Evolutionary conservation across 495 filamentous ascomycete genomes (phyloP).

Genomic region (Hypoxylon fragiforme): DNA sequence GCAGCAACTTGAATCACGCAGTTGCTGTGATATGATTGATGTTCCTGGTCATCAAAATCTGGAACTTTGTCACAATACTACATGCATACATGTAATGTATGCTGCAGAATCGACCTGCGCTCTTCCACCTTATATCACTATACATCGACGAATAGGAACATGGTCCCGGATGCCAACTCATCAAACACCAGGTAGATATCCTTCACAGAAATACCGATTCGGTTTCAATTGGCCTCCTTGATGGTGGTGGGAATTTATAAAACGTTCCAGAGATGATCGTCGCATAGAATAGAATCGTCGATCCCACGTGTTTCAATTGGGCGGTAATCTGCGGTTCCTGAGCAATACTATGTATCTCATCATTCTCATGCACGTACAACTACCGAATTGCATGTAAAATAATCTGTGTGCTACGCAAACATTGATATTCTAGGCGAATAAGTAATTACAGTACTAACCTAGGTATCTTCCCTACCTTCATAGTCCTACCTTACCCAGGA

Average conservation of each 20-base stretch:
- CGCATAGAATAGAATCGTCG: constrained; percentile 28
- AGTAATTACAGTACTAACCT: no score
- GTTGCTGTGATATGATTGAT: not conserved
- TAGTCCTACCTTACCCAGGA: no score
- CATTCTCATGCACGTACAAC: no score
- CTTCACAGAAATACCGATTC: not conserved
- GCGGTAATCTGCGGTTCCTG: constrained; percentile 5
- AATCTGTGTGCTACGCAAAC: not conserved
- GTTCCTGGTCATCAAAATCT: no score
- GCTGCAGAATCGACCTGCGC: not conserved
- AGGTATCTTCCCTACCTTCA: no score
- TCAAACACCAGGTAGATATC: not conserved
- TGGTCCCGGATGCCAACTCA: not conserved
- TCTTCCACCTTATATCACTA: not conserved
- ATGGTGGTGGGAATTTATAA: constrained; percentile 6
- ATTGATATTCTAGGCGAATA: no score
- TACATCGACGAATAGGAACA: constrained; percentile 5
- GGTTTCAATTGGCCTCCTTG: not conserved
- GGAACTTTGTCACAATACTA: no score
- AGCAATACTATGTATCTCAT: no score
- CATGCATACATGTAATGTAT: no score
- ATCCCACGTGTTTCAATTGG: constrained; percentile 32
- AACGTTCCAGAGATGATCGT: constrained; percentile 18
- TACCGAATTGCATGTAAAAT: no score
- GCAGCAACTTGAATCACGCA: constrained; percentile 8